Evolutionary conservation across 805 yeast genomes (phyloP), one percentile per base, ranked within the genome.

Genomic region (Wickerhamiella cacticola): DNA sequence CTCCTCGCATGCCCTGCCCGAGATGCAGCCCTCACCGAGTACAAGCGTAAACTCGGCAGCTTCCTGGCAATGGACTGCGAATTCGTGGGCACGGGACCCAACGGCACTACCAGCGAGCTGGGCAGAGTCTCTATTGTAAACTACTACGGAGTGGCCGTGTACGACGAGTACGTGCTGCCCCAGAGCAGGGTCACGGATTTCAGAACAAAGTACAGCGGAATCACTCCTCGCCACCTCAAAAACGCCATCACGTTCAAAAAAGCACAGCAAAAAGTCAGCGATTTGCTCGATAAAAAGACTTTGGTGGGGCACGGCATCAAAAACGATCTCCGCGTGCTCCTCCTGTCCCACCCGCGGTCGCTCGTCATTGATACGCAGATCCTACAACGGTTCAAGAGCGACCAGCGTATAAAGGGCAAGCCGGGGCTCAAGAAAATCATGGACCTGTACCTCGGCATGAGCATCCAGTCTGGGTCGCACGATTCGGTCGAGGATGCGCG

Each of bases 141-240:
- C 60, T 85, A 71, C 60, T 80, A 75, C 58, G 96, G 96, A 0
- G 74, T 75, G 53, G 70, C 76, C 0, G 59, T 88, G 0, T 68
- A 80, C 52, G 96, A 88, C 62, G 67, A 72, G 33, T 88, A 71
- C 65, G 96, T 88, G 3, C 70, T 69, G 53, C 96, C 96, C 1
- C 64, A 68, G 26, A 87, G 80, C 56, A 68, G 66, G 48, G 94
- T 88, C 2, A 79, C 88, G 0, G 94, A 88, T 58, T 88, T 92
- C 88, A 72, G 96, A 62, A 88, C 96, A 0, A 79, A 87, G 82
- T 94, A 86, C 18, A 79, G 89, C 63, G 97, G 97, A 22, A 75
- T 88, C 2, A 69, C 79, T 2, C 85, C 95, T 0, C 62, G 65
- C 2, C 75, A 80, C 58, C 78, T 88, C 82, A 66, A 67, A 24